phyloP scores from a whole-genome alignment of 495 filamentous ascomycete genomes.

The Neohortaea acidophila region DNA sequence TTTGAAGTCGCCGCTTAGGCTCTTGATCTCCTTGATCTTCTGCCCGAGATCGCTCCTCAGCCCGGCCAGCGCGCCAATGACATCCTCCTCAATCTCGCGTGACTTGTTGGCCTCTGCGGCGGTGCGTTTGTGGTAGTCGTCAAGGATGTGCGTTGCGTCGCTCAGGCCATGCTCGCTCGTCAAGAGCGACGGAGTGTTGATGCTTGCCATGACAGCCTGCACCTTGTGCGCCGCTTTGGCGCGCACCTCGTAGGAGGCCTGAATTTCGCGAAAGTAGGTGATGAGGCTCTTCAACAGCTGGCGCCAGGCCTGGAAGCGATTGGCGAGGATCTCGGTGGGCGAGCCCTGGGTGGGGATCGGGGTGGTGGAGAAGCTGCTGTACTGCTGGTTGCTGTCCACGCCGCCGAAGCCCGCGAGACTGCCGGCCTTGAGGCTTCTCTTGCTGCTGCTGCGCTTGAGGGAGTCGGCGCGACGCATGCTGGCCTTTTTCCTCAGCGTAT shows the following conservation, averaged over 20 bases:
- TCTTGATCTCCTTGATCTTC: conserved; percentile 97
- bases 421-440: conserved; percentile 50
- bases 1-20: conserved; percentile 82
- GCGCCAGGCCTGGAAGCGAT: conserved; percentile 93
- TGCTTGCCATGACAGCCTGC: conserved; percentile 69
- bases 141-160: conserved; percentile 67
- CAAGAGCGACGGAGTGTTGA: conserved; percentile 53
- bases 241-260: conserved; percentile 74
- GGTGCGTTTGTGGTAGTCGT: conserved; percentile 69
- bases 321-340: conserved; percentile 79
- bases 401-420: conserved; percentile 57
- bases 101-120: conserved; percentile 76
- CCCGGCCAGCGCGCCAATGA: conserved; percentile 72
- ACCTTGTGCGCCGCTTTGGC: conserved; percentile 71
- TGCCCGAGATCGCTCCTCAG: conserved; percentile 75
- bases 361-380: conserved; percentile 71
- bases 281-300: conserved; percentile 92
- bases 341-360: conserved; percentile 76
- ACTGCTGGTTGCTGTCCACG: conserved; percentile 38
- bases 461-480: conserved; percentile 60
- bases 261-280: conserved; percentile 84
- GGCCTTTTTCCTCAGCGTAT: conserved; percentile 73
- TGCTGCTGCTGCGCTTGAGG: conserved; percentile 64
- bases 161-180: conserved; percentile 51
- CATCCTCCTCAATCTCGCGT: conserved; percentile 74